These are phyloP conservation scores for Pisolithus orientalis DNA, from an alignment of 768 basidiomycete species.

Conservation along the genomic window DNA sequence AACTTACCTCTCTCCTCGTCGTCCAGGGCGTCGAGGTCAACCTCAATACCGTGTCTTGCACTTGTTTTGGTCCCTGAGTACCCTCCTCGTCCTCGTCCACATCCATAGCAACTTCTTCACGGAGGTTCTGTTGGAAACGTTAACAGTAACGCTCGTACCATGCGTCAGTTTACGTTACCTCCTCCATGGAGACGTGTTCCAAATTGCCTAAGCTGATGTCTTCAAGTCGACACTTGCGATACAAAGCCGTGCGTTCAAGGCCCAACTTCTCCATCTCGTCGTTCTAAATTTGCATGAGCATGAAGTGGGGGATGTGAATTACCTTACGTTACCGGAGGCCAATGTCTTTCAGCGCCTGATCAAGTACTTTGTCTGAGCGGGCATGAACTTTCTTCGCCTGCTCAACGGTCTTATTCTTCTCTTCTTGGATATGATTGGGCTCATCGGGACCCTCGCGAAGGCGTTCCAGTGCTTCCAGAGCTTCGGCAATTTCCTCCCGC, in stretches of 20 bases:
- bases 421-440: slow-evolving; percentile 61
- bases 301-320: no score
- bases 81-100: slow-evolving; percentile 85
- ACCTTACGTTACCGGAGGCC: slow-evolving; percentile 50
- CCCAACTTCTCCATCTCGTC: slow-evolving; percentile 89
- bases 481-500: slow-evolving; percentile 53
- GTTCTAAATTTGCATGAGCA: slow-evolving; percentile 36
- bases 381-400: slow-evolving; percentile 63
- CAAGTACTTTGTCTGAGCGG: slow-evolving; percentile 70
- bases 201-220: slow-evolving; percentile 75
- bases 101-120: slow-evolving; percentile 87
- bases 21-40: slow-evolving; percentile 70
- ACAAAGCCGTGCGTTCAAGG: slow-evolving; percentile 78
- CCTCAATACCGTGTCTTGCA: slow-evolving; percentile 80
- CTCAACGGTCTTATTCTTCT: slow-evolving; percentile 68
- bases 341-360: slow-evolving; percentile 89
- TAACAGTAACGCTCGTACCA: neutral
- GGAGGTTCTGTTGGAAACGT: slow-evolving; percentile 51
- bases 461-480: slow-evolving; percentile 47
- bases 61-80: slow-evolving; percentile 63
- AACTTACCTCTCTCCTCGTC: slow-evolving; percentile 65
- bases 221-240: slow-evolving; percentile 88
- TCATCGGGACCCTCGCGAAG: slow-evolving; percentile 57
- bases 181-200: slow-evolving; percentile 90
- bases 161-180: slow-evolving; percentile 43